Percentiles rank a stretch among this genome's conserved stretches.
Conservation (phyloP, 1,284 basidiomycete genomes). For the Testicularia cyperi region DNA sequence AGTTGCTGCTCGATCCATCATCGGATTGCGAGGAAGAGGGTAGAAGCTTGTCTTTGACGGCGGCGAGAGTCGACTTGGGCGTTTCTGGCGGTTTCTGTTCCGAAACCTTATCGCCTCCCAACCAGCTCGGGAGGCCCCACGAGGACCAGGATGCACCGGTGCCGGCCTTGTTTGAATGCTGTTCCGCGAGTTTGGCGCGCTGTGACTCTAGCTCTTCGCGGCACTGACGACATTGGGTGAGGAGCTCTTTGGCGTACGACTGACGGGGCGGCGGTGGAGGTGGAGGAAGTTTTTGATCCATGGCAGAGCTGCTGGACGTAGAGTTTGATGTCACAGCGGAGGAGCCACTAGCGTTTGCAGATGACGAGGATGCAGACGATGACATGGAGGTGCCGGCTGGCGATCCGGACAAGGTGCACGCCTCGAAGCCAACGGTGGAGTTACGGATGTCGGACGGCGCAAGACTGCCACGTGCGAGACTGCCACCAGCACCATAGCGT, state of each 20-base stretch:
- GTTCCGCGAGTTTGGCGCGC: constrained; percentile 11
- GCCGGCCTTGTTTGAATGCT: constrained; percentile 6
- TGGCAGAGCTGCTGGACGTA: constrained; percentile 5
- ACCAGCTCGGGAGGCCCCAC: constrained; percentile 20
- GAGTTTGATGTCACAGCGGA: constrained; percentile 11
- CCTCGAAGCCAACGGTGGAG: constrained; percentile 37
- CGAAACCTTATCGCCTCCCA: constrained; percentile 15
- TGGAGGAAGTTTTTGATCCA: constrained; percentile 14
- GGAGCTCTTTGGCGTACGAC: constrained; percentile 56
- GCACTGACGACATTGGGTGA: constrained; percentile 52
- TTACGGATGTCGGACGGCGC: constrained; percentile 39
- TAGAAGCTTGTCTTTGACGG: constrained; percentile 24
- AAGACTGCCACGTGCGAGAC: constrained; percentile 47
- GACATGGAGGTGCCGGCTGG: constrained; percentile 1
- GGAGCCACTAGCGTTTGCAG: too few species aligned
- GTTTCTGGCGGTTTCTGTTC: constrained; percentile 1
- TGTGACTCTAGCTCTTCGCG: constrained; percentile 48
- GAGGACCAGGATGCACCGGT: constrained; percentile 12
- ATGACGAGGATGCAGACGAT: background rate
- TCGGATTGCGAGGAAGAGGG: constrained; percentile 6
- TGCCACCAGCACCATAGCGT: constrained; percentile 54
- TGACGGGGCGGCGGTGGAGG: constrained; percentile 44
- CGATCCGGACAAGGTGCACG: constrained; percentile 12
- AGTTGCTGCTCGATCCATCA: too few species aligned
- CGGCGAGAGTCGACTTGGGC: constrained; percentile 10